Evolutionary conservation across 345 rosid genomes (phyloP).

Genomic region (Populus nigra): DNA sequence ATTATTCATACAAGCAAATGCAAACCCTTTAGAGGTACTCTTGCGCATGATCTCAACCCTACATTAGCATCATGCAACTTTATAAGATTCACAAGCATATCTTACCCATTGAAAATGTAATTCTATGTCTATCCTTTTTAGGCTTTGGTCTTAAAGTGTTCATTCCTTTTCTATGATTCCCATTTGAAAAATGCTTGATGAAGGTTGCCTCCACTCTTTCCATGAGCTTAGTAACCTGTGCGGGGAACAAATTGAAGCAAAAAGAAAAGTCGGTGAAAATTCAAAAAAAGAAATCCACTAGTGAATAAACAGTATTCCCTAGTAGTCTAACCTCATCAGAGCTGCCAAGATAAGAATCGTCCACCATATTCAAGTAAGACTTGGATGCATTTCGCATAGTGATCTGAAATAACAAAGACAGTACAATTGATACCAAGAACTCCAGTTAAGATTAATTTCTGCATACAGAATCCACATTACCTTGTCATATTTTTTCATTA

Average conservation of each 20-base stretch:
- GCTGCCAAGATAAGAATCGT: constrained; percentile 62
- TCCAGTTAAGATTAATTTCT: neutral
- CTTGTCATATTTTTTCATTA: constrained; percentile 90
- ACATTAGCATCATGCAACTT: neutral
- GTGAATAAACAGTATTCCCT: neutral
- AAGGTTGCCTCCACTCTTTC: constrained; percentile 60
- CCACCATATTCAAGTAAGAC: constrained; percentile 63
- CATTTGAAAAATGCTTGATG: constrained; percentile 71
- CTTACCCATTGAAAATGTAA: constrained; percentile 65
- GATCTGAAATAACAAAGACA: constrained; percentile 34
- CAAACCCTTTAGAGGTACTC: neutral
- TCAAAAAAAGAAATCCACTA: neutral
- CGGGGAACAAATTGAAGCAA: neutral
- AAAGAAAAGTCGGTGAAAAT: neutral
- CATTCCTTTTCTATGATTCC: constrained; percentile 71
- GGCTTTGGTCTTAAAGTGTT: constrained; percentile 48
- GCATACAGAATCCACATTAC: constrained; percentile 25
- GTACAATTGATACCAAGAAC: neutral
- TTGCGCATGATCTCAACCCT: neutral
- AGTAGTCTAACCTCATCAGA: constrained; percentile 54
- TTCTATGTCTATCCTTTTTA: constrained; percentile 59
- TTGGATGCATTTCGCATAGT: constrained; percentile 58
- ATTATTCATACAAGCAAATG: neutral
- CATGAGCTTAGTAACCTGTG: constrained; percentile 60
- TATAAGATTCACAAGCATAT: neutral